These are phyloP conservation scores for Ceratocystis papillata DNA, from an alignment of 2,329 filamentous ascomycete genomes.

Conservation along the genomic window DNA sequence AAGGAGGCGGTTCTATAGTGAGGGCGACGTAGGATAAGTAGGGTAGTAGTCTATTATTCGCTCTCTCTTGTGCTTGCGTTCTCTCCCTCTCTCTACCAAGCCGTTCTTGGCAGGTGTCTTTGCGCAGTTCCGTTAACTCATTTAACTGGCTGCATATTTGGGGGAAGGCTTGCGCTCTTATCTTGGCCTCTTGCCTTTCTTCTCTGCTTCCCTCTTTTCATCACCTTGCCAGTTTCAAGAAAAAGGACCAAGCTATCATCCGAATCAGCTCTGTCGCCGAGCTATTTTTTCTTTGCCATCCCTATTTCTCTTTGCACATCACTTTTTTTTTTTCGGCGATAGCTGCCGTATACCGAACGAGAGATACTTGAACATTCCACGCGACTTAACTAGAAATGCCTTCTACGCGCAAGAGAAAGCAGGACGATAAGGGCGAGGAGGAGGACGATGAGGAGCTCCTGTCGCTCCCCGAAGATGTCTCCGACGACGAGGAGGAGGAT, in stretches of 20 bases:
- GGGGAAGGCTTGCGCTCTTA: constrained; percentile 3
- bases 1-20: too few species aligned
- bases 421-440: constrained; percentile 39
- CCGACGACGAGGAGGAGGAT: constrained; percentile 41
- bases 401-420: constrained; percentile 45
- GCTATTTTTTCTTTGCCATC: not conserved
- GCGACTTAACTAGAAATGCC: constrained; percentile 26
- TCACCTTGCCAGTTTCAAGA: not conserved
- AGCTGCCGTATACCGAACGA: too few species aligned
- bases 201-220: not conserved
- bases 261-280: not conserved
- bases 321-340: not conserved
- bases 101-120: constrained; percentile 10
- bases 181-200: not conserved
- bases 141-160: constrained; percentile 1
- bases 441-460: constrained; percentile 40
- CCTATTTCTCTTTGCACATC: not conserved
- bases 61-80: too few species aligned
- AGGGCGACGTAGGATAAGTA: not conserved
- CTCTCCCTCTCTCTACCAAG: not conserved
- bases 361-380: too few species aligned
- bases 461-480: constrained; percentile 43
- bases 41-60: not conserved
- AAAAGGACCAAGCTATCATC: too few species aligned
- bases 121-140: not conserved